These are phyloP conservation scores for Nepenthes mirabilis DNA, from an alignment of 148 eudicot species.

Conservation along the genomic window DNA sequence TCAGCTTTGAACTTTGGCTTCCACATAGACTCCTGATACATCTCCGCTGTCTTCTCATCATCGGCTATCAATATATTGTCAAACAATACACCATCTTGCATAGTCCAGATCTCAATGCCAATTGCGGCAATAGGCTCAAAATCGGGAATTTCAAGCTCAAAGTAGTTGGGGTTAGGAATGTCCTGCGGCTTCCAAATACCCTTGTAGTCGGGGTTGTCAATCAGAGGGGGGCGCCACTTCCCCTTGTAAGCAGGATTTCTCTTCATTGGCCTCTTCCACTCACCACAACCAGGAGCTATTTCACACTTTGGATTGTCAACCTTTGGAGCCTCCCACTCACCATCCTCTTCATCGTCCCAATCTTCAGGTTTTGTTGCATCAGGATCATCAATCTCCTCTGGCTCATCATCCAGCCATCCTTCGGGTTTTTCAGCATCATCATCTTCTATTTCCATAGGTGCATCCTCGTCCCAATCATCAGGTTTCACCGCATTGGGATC, in stretches of 20 bases:
- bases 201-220: conserved; percentile 85
- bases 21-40: conserved; percentile 54
- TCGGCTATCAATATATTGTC: conserved; percentile 76
- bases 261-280: conserved; percentile 84
- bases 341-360: conserved; percentile 99
- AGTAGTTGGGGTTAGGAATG: conserved; percentile 77
- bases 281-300: conserved; percentile 91
- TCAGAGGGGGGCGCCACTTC: conserved; percentile 74
- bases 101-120: conserved; percentile 96
- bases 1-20: conserved; percentile 74
- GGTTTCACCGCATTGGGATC: conserved; percentile 71
- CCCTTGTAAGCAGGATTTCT: conserved; percentile 90
- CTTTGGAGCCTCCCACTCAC: conserved; percentile 96
- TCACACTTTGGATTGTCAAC: conserved; percentile 81
- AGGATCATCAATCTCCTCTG: conserved; percentile 89
- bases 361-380: conserved; percentile 91
- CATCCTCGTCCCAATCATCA: conserved; percentile 98
- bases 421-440: conserved; percentile 90
- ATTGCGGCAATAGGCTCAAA: conserved; percentile 91
- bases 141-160: conserved; percentile 66
- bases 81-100: conserved; percentile 90
- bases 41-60: conserved; percentile 64
- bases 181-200: conserved; percentile 89
- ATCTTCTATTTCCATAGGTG: conserved; percentile 88
- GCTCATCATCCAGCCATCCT: conserved; percentile 97